A percentile compares a stretch with the other conserved stretches of the same genome.
Evolutionary conservation across 208 protist genomes (phyloP).

Genomic region (Sergeia podlipaevii): DNA sequence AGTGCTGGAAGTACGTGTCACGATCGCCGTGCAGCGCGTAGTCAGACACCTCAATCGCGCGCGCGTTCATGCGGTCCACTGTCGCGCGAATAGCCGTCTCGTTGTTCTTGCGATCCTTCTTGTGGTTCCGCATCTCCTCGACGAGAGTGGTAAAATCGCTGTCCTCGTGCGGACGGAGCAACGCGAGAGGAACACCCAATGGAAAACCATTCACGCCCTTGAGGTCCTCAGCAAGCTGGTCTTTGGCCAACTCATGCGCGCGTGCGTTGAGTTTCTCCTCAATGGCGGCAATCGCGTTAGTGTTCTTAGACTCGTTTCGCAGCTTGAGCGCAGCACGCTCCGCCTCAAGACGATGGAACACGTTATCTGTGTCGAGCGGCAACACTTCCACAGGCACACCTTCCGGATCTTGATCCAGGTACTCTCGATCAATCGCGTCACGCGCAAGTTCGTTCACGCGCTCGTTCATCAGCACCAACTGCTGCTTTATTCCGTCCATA

Average conservation of each 20-base stretch:
- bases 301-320: slow-evolving; percentile 28
- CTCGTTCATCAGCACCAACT: slow-evolving; percentile 39
- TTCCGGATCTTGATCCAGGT: slow-evolving; percentile 49
- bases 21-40: slow-evolving; percentile 49
- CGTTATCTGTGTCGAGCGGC: slow-evolving; percentile 47
- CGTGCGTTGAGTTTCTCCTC: slow-evolving; percentile 66
- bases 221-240: slow-evolving; percentile 63
- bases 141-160: slow-evolving; percentile 36
- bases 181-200: slow-evolving; percentile 46
- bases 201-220: slow-evolving; percentile 52
- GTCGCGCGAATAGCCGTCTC: slow-evolving; percentile 36
- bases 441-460: slow-evolving; percentile 43
- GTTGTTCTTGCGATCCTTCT: slow-evolving; percentile 52
- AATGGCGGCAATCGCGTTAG: slow-evolving; percentile 36
- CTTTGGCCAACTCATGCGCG: slow-evolving; percentile 46
- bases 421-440: slow-evolving; percentile 39
- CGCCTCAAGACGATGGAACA: slow-evolving; percentile 71
- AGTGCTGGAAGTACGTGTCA: slow-evolving; percentile 49
- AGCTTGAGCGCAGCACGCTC: slow-evolving; percentile 61
- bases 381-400: slow-evolving; percentile 50
- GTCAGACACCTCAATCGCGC: slow-evolving; percentile 43
- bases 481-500: slow-evolving; percentile 28
- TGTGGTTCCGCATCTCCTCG: slow-evolving; percentile 52
- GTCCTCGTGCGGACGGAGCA: slow-evolving; percentile 53
- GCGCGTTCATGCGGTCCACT: slow-evolving; percentile 38